Percentiles rank a stretch among this genome's conserved stretches.
These are phyloP conservation scores for Aspergillus sp. DNA, from an alignment of 2,329 filamentous ascomycete species.

Conservation along the genomic window DNA sequence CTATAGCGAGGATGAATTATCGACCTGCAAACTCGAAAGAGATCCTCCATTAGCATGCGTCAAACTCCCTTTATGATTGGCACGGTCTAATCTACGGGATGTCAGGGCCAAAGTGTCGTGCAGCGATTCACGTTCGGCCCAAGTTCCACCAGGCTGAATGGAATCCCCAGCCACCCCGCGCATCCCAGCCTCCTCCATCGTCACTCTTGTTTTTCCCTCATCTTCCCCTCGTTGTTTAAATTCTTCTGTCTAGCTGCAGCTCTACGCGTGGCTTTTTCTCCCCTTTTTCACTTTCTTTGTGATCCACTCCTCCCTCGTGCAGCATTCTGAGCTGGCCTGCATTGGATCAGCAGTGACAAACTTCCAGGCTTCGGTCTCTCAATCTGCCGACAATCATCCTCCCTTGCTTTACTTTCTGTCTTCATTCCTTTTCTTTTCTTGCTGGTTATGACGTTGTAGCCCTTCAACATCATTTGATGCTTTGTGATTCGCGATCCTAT, in stretches of 20 bases:
- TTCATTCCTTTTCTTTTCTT: not conserved
- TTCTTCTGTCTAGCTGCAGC: constrained; percentile 8
- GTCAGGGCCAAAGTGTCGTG: not conserved
- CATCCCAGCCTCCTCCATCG: constrained; percentile 31
- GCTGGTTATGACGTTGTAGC: constrained; percentile 4
- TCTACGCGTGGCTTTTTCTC: not conserved
- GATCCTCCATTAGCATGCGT: not conserved
- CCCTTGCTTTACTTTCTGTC: not conserved
- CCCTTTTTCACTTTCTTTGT: not conserved
- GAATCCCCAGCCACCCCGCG: constrained; percentile 34
- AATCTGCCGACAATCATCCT: not conserved
- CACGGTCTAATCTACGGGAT: not conserved
- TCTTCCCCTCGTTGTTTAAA: constrained; percentile 13
- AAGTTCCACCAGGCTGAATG: not conserved
- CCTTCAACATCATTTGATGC: not conserved
- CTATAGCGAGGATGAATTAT: not conserved
- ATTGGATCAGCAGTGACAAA: constrained; percentile 9
- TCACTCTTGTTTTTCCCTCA: constrained; percentile 6
- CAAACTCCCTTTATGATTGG: constrained; percentile 1
- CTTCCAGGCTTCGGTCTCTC: not conserved
- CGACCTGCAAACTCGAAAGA: not conserved
- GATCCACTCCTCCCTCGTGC: not conserved
- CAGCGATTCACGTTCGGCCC: not conserved
- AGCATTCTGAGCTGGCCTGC: constrained; percentile 11
- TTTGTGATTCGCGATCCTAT: not conserved